Conservation (phyloP, 106 monocot genomes). For the Vanilla planifolia region DNA sequence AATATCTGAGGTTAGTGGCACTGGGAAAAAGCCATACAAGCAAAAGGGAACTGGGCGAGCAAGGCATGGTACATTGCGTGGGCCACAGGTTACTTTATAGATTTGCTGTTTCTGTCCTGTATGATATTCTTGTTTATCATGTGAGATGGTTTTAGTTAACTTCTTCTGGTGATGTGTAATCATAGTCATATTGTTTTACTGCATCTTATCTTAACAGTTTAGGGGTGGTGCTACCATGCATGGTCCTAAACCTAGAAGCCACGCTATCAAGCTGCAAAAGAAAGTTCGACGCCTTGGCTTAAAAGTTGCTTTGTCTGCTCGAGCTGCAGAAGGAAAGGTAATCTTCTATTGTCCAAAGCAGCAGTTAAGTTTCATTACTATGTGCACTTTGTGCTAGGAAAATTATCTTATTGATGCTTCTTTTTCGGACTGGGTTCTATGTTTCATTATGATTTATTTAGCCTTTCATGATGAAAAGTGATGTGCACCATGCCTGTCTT, state of each 20-base stretch:
- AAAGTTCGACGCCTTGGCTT: constrained; percentile 83
- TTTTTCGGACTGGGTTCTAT: too few relatives aligned
- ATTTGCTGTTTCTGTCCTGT: too few relatives aligned
- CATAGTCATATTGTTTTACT: not conserved
- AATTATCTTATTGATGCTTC: too few relatives aligned
- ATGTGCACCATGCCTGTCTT: too few relatives aligned
- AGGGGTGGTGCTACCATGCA: constrained; percentile 83
- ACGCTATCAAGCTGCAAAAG: constrained; percentile 93
- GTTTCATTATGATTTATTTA: too few relatives aligned
- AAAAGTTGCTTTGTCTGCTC: constrained; percentile 81
- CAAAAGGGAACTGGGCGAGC: constrained; percentile 97
- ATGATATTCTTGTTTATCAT: too few relatives aligned
- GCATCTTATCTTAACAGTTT: constrained; percentile 53
- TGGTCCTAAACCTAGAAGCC: constrained; percentile 95
- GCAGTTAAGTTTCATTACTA: too few relatives aligned
- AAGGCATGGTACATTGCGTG: constrained; percentile 87
- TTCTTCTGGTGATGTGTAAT: too few relatives aligned
- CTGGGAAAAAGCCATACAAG: constrained; percentile 81
- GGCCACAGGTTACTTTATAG: constrained; percentile 76
- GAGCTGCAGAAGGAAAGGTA: constrained; percentile 89
- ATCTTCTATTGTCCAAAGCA: constrained; percentile 14
- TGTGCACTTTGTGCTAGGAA: too few relatives aligned
- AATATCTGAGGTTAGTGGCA: constrained; percentile 89
- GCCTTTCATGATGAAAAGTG: too few relatives aligned
- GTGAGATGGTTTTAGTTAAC: too few relatives aligned